Evolutionary conservation across 768 basidiomycete species (phyloP).

Genomic region (Kwoniella sp.): DNA sequence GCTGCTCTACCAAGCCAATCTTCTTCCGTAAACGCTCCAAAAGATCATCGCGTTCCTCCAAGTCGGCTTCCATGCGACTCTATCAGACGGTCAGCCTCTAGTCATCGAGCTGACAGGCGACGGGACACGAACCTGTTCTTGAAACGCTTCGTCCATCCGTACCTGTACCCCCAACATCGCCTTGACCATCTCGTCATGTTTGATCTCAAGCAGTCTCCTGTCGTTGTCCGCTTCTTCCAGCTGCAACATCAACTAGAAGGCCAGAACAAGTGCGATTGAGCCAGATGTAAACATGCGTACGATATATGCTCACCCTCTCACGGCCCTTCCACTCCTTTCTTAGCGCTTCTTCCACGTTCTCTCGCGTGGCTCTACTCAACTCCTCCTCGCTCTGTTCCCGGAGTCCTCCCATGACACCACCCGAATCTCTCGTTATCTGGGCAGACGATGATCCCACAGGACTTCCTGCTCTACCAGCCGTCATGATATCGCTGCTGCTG

Average conservation of each 20-base stretch:
- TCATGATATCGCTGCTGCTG: too few species aligned
- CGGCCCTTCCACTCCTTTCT: constrained; percentile 22
- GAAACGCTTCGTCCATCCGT: constrained; percentile 24
- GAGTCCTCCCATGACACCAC: constrained; percentile 27
- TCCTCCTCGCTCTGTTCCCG: constrained; percentile 33
- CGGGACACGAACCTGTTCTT: constrained; percentile 30
- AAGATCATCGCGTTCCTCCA: constrained; percentile 32
- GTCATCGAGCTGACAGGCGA: background rate
- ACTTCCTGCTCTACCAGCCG: too few species aligned
- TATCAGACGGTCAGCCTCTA: background rate
- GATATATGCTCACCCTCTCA: constrained; percentile 19
- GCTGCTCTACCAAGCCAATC: constrained; percentile 24
- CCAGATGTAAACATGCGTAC: background rate
- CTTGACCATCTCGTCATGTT: constrained; percentile 15
- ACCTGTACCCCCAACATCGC: constrained; percentile 12
- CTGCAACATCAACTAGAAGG: background rate
- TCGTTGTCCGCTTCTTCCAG: constrained; percentile 11
- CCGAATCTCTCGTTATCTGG: background rate
- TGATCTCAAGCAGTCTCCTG: background rate
- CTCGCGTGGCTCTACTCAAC: constrained; percentile 18
- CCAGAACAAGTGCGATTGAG: background rate
- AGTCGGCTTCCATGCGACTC: constrained; percentile 39
- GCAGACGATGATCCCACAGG: constrained; percentile 1
- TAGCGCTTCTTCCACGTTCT: constrained; percentile 25
- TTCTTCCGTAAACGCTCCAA: constrained; percentile 26